Percentiles rank a stretch among this genome's conserved stretches.
These are phyloP conservation scores for Colletotrichum phormii DNA, from an alignment of 2,329 filamentous ascomycete species.

Conservation along the genomic window DNA sequence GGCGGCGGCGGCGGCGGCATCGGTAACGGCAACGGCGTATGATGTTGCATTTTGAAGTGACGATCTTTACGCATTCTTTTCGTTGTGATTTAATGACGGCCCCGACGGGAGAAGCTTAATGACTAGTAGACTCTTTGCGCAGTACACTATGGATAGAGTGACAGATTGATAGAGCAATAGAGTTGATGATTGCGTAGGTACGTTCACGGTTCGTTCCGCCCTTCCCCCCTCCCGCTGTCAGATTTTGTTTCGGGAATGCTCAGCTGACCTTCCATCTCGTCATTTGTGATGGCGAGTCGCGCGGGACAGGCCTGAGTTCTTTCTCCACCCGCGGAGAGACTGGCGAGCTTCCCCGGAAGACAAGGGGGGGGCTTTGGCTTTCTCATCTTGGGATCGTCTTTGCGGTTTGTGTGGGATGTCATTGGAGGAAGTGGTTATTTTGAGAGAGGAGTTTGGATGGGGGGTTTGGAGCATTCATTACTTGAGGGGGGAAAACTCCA, in stretches of 20 bases:
- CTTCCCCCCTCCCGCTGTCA: not conserved
- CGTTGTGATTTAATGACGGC: not conserved
- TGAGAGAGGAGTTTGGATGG: not conserved
- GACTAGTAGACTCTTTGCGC: not conserved
- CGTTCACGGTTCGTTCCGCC: not conserved
- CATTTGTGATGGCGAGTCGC: not conserved
- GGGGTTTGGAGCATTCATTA: no score
- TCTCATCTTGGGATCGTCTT: not conserved
- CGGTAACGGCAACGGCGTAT: not conserved
- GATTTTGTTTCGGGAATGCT: conserved; percentile 23
- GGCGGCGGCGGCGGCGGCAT: not conserved
- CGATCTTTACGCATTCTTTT: not conserved
- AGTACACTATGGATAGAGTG: no score
- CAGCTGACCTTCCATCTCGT: conserved; percentile 17
- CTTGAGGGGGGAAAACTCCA: no score
- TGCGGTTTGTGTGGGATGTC: not conserved
- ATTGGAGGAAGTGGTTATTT: not conserved
- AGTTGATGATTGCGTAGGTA: not conserved
- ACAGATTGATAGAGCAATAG: not conserved
- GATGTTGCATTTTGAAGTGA: not conserved
- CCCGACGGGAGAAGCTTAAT: not conserved
- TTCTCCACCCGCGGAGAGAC: not conserved
- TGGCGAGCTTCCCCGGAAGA: not conserved
- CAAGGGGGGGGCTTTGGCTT: not conserved
- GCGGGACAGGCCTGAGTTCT: not conserved